phyloP scores from a whole-genome alignment of 169 alveolate genomes.

The Plasmodium adleri region DNA sequence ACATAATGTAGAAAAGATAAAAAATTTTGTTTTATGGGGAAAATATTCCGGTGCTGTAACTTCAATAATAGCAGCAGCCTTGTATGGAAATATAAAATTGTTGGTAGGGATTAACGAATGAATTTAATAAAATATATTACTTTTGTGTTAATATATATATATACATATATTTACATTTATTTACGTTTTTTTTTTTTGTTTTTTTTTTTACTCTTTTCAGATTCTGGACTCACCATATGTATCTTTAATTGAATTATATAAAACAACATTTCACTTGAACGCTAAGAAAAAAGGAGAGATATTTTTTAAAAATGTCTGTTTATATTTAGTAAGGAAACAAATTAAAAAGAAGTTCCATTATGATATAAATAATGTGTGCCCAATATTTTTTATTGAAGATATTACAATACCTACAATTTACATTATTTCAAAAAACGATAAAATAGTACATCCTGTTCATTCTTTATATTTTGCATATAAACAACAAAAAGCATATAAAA shows the following conservation, averaged over 20 bases:
- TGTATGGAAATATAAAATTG: slow-evolving; percentile 63
- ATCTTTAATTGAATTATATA: slow-evolving; percentile 44
- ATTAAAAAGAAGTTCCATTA: slow-evolving; percentile 57
- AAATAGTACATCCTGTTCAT: slow-evolving; percentile 63
- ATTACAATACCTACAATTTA: slow-evolving; percentile 61
- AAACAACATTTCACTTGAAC: slow-evolving; percentile 45
- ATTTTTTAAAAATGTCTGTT: slow-evolving; percentile 59
- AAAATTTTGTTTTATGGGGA: slow-evolving; percentile 71
- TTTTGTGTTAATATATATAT: too few relatives aligned
- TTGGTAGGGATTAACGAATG: slow-evolving; percentile 10
- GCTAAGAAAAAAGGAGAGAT: slow-evolving; percentile 52
- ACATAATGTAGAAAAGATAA: slow-evolving; percentile 63
- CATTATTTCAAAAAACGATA: slow-evolving; percentile 50
- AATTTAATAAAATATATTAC: not conserved
- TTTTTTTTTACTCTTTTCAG: not conserved
- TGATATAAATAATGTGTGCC: slow-evolving; percentile 71
- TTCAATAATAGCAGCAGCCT: slow-evolving; percentile 57
- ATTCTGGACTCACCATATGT: slow-evolving; percentile 75
- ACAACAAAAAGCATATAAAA: slow-evolving; percentile 39
- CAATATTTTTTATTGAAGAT: slow-evolving; percentile 65
- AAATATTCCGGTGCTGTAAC: slow-evolving; percentile 71
- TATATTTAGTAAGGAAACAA: slow-evolving; percentile 41
- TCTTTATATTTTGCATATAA: slow-evolving; percentile 65
- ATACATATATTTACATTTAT: not conserved
- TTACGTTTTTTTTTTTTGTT: not conserved